These are phyloP conservation scores for Serendipita sp. DNA, from an alignment of 768 basidiomycete species.

Conservation along the genomic window DNA sequence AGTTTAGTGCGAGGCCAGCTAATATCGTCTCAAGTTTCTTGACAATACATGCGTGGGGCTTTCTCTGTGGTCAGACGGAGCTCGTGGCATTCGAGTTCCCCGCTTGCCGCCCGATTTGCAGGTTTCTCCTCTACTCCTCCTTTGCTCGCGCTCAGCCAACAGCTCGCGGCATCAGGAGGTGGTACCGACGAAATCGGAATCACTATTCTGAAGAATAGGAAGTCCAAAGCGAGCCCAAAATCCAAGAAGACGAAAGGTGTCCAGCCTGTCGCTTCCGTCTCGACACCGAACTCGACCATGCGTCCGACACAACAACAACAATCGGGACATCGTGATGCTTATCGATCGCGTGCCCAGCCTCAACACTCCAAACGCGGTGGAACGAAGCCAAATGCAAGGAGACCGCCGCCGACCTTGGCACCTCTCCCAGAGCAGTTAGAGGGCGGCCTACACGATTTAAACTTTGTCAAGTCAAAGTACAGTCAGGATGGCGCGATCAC, in stretches of 20 bases:
- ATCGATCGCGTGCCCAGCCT: neutral
- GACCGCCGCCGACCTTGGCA: neutral
- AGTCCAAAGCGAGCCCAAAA: neutral
- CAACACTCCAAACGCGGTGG: neutral
- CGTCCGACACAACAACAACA: neutral
- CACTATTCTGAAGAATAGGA: neutral
- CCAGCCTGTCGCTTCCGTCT: neutral
- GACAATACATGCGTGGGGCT: neutral
- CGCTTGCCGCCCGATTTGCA: neutral
- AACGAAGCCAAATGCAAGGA: neutral
- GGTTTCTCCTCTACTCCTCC: slow-evolving; percentile 3
- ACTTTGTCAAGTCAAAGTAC: slow-evolving; percentile 3
- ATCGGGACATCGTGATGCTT: neutral
- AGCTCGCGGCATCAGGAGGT: neutral
- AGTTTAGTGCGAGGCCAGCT: neutral
- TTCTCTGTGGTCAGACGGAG: neutral
- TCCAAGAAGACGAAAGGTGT: neutral
- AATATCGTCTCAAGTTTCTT: neutral
- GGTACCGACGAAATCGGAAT: neutral
- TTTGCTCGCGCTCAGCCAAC: neutral
- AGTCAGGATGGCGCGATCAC: neutral
- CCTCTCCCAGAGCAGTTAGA: slow-evolving; percentile 4
- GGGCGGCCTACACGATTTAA: slow-evolving; percentile 7
- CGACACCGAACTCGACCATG: too few species aligned
- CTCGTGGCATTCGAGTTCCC: neutral